Evolutionary conservation across 805 yeast species (phyloP), one percentile per base, ranked within the genome.

Genomic region (Candida dajiaensis): DNA sequence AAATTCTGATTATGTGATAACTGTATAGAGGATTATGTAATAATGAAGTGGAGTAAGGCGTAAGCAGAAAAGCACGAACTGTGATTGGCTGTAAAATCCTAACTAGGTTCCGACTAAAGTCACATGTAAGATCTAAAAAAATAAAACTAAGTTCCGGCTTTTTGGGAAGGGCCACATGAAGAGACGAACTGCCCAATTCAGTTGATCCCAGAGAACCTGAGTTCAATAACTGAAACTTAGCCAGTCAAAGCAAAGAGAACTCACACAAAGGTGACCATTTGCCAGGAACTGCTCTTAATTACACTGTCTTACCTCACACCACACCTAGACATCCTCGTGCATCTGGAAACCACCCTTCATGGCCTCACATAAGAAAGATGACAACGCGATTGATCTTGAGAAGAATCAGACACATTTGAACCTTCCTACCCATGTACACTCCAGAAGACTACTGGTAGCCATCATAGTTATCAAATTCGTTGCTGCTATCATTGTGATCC

Each of bases 381-480:
- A 22, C 21, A n/a, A 3, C 12, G 13, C 21, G 2, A n/a, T 33
- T 8, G 61, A 57, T 47, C 35, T 54, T 5, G 60, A 57, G 18
- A 56, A 56, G 50, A 53, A 57, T 20, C 36, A 33, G 12, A n/a
- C 18, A 16, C 36, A 33, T 16, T 10, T 18, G 20, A 33, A 12
- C 12, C 20, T 33, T 8, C 3, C 18, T 16, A 18, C 20, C 6
- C 18, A 19, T 2, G 10, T 33, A 12, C 20, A 18, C 20, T 19
- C 54, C n/a, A 53, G 50, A 37, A 40, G 48, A 2, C 12, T 47
- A 10, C 33, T 58, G 15, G 16, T 48, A 2, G 15, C 42, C 3
- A n/a, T 59, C 7, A 48, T 55, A 0, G 2, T 47, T 2, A 19
- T 38, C n/a, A 36, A 36, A 19, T 4, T 36, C 9, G n/a, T 13